Evolutionary conservation across 139 green algal species (phyloP), one percentile per base, ranked within the genome.

Genomic region (Ettlia oleoabundans): DNA sequence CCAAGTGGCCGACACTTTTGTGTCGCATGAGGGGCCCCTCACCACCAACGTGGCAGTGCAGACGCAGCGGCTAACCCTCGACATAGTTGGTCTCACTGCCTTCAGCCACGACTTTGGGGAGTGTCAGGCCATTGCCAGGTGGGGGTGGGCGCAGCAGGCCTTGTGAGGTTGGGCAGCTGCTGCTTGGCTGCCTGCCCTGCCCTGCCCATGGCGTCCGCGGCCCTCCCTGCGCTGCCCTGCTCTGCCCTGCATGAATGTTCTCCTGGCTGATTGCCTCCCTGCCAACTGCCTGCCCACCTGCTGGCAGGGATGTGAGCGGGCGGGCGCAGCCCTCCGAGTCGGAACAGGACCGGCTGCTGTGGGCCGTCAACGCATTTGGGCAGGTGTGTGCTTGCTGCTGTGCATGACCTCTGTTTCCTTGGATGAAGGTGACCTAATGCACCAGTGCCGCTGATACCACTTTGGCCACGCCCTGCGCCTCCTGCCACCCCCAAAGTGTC

Each of bases 51-150:
- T 96, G 37, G 83, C 91, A 13, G 69, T 87, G 30, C 85, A 93
- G 69, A 91, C 88, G 47, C 92, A 96, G 86, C 86, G 89, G 43
- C 83, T 96, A 4, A 92, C 91, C 24, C 84, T 96, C 26, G 91
- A 96, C 51, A 69, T 95, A 26, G 89, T 96, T 58, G 89, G 89
- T 26, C 73, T 89, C 40, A 88, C 91, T 28, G 90, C 91, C 13
- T 95, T 95, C 87, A 90, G 77, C 72, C 86, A 94, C 67, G 86
- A 95, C 87, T 95, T 95, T 74, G 28, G 74, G 38, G 83, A 92
- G 76, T 61, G 47, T n/a, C 42, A 41, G 22, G 42, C 41, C 10
- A 76, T 76, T n/a, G 69, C 42, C 62, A 32, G 41, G 26, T 19
- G 64, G 61, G 26, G 61, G 28, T 15, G 19, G 2, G 61, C 28